Percentiles rank a stretch among this genome's conserved stretches.
Conservation (phyloP, 163 green algal species). For the Prototheca cutis region DNA sequence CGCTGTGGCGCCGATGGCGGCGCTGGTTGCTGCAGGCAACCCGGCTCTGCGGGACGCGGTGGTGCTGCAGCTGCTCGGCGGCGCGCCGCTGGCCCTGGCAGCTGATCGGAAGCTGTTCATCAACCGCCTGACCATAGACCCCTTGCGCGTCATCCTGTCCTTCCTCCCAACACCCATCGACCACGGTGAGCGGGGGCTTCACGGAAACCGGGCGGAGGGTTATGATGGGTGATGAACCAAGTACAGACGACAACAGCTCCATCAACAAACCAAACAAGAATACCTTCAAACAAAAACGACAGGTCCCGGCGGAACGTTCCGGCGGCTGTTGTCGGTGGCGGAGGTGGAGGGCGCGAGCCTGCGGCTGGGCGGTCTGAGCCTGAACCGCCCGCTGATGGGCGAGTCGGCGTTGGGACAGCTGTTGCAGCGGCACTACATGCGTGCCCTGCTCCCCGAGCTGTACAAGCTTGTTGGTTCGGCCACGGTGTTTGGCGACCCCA, state of each 20-base stretch:
- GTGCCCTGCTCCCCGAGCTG: conserved; percentile 49
- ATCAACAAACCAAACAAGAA: too few relatives aligned
- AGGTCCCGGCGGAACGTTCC: neutral
- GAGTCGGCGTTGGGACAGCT: conserved; percentile 42
- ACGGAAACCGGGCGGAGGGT: too few relatives aligned
- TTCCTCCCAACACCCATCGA: conserved; percentile 39
- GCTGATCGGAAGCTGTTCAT: conserved; percentile 55
- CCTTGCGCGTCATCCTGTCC: conserved; percentile 39
- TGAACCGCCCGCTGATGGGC: conserved; percentile 53
- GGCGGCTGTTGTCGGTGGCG: conserved; percentile 46
- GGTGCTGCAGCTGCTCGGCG: conserved; percentile 20
- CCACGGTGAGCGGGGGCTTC: neutral
- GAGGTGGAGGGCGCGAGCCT: conserved; percentile 68
- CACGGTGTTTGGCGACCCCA: conserved; percentile 69
- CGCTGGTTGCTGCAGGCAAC: neutral
- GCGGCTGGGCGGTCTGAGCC: conserved; percentile 35
- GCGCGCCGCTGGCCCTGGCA: neutral
- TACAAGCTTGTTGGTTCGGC: conserved; percentile 61
- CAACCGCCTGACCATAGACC: conserved; percentile 32
- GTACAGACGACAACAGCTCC: too few relatives aligned
- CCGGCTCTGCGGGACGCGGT: neutral
- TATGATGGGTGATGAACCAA: too few relatives aligned
- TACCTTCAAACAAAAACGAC: too few relatives aligned
- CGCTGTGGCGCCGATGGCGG: neutral
- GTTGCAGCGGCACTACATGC: conserved; percentile 58